These are phyloP conservation scores for Jaapia argillacea DNA, from an alignment of 768 basidiomycete species.

Conservation along the genomic window DNA sequence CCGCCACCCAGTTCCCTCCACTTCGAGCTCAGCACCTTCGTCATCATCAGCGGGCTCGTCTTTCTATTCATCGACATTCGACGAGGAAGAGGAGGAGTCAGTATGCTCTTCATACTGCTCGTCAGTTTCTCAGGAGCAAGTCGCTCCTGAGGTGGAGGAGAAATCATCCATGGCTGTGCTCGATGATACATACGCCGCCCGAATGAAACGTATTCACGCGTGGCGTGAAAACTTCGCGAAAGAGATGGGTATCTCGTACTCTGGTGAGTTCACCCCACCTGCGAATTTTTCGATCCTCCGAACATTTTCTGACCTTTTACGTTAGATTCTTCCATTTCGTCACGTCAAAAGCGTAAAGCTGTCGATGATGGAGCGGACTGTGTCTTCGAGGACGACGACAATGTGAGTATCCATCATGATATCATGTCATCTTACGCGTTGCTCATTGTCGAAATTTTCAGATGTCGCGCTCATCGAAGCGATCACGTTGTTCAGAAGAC, in stretches of 20 bases:
- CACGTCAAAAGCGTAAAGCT: neutral
- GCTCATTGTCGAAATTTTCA: constrained; percentile 2
- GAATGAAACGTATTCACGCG: constrained; percentile 58
- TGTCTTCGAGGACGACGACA: neutral
- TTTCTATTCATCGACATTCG: constrained; percentile 19
- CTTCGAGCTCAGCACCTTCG: constrained; percentile 27
- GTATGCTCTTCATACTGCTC: constrained; percentile 64
- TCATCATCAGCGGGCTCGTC: constrained; percentile 32
- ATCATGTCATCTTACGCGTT: neutral
- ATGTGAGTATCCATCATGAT: neutral
- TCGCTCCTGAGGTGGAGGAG: constrained; percentile 7
- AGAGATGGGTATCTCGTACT: constrained; percentile 27
- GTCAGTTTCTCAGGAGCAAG: constrained; percentile 31
- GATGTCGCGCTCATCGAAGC: constrained; percentile 3
- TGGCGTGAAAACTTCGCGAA: constrained; percentile 57
- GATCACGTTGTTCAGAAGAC: constrained; percentile 7
- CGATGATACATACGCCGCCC: constrained; percentile 41
- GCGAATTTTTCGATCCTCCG: neutral
- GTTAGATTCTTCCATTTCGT: neutral
- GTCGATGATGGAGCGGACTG: neutral
- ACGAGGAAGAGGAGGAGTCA: constrained; percentile 30
- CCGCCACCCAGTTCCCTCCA: constrained; percentile 26
- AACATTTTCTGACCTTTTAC: constrained; percentile 5
- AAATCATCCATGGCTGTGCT: constrained; percentile 14
- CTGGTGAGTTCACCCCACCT: constrained; percentile 25